Evolutionary conservation across 2,329 filamentous ascomycete species (phyloP).

Genomic region (Plenodomus lindquistii): DNA sequence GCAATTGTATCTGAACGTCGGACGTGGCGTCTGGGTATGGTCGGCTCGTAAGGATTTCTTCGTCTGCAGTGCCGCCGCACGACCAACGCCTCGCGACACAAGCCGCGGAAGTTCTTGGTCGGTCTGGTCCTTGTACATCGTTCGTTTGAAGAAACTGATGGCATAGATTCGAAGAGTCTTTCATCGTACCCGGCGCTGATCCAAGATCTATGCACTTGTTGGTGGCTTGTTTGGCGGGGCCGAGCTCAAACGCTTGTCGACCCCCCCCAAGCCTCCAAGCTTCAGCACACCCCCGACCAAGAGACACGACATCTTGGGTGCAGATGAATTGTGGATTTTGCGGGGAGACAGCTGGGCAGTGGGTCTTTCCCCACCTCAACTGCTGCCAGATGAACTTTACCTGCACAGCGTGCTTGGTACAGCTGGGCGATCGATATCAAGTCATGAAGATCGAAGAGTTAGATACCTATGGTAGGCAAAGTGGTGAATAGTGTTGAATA

Average conservation of each 20-base stretch:
- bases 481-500: too few species aligned
- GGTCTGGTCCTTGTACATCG: too few species aligned
- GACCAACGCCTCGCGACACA: too few species aligned
- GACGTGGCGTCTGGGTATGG: too few species aligned
- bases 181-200: not conserved
- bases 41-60: too few species aligned
- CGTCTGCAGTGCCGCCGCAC: too few species aligned
- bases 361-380: not conserved
- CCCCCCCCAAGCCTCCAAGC: not conserved
- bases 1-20: too few species aligned
- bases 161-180: too few species aligned
- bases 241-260: not conserved
- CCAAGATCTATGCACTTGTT: not conserved
- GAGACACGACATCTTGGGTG: slow-evolving; percentile 10
- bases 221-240: not conserved
- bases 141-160: too few species aligned
- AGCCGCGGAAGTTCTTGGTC: too few species aligned
- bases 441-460: slow-evolving; percentile 20
- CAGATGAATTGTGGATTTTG: slow-evolving; percentile 4
- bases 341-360: slow-evolving; percentile 5
- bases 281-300: slow-evolving; percentile 4
- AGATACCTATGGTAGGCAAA: not conserved
- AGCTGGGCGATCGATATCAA: slow-evolving; percentile 9
- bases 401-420: slow-evolving; percentile 13
- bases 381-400: not conserved